phyloP scores from a whole-genome alignment of 768 basidiomycete species.

The Auriculariales sp. region DNA sequence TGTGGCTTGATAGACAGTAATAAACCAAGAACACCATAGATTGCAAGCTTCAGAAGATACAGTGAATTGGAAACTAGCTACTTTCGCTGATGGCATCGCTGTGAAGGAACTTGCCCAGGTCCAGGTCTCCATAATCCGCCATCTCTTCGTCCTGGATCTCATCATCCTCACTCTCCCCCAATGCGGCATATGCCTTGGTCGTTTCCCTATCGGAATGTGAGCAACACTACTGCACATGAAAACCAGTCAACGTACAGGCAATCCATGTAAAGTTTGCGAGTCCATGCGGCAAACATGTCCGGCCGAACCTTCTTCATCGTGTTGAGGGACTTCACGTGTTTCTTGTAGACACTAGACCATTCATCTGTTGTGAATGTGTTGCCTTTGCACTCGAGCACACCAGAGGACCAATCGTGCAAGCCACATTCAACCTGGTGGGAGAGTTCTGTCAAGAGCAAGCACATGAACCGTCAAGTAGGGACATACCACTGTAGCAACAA shows the following conservation, averaged over 20 bases:
- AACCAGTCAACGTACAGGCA: neutral
- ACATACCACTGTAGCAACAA: neutral
- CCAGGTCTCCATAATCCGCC: too few species aligned
- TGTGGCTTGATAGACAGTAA: too few species aligned
- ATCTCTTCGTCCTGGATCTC: too few species aligned
- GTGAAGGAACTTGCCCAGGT: too few species aligned
- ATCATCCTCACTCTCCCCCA: too few species aligned
- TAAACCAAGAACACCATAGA: too few species aligned
- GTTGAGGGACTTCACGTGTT: neutral
- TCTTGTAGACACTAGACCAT: neutral
- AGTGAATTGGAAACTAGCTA: too few species aligned
- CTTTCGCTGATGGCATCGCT: too few species aligned
- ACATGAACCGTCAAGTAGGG: neutral
- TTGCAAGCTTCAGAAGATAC: too few species aligned
- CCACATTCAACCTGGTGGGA: neutral
- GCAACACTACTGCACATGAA: too few species aligned
- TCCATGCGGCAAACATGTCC: neutral
- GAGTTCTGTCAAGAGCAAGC: neutral
- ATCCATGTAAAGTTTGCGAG: neutral
- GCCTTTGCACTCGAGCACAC: neutral
- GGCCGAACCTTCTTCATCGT: neutral
- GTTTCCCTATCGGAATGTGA: too few species aligned
- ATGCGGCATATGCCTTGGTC: too few species aligned
- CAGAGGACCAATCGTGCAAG: neutral
- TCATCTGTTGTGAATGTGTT: neutral